Base-by-base conservation (phyloP, 306 rosid species). In the Vigna reflexopilosa region DNA sequence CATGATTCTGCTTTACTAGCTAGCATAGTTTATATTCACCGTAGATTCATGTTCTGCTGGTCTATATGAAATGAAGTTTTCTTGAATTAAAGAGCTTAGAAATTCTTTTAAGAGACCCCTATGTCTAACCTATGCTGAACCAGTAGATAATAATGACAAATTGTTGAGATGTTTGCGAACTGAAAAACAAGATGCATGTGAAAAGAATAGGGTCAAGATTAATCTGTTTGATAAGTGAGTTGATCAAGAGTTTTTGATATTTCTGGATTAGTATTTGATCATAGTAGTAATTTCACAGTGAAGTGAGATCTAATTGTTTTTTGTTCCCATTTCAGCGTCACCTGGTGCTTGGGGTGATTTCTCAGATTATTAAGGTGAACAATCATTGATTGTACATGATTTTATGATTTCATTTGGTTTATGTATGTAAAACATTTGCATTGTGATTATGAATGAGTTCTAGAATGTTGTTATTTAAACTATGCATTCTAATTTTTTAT, bases 341-440 rank as follows among this genome's bases (percentile, higher is more conserved):
- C 87, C 93, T 95, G 64, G 97, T 95, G 48, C 94, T 95, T 44
- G 99, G 99, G 65, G 58, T 95, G 88, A 95, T 95, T 79, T 93
- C 99, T 63, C 99, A 95, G 81, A 93, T 95, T 47, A 95, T 95
- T 55, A 95, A 95, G 99, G 99, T 93, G 87, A 77, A 66, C 15
- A 61, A 65, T 59, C 65, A 62, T 70, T 45, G 70, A 22, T 30
- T 63, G 49, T 30, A 34, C 75, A 4, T 32, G 26, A 62, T 28
- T 14, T 58, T n/a, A 54, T 71, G 22, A 50, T 64, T 42, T 38
- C 66, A n/a, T 40, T 20, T 40, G 36, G 51, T 84, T 58, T 70
- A 56, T n/a, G 30, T 56, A 63, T 69, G 48, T 66, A 14, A 57
- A 22, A 2, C 3, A 55, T 10, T 13, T 15, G 30, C 40, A 36